Conservation (phyloP, 805 yeast species). For the Schizosaccharomyces octosporus region DNA sequence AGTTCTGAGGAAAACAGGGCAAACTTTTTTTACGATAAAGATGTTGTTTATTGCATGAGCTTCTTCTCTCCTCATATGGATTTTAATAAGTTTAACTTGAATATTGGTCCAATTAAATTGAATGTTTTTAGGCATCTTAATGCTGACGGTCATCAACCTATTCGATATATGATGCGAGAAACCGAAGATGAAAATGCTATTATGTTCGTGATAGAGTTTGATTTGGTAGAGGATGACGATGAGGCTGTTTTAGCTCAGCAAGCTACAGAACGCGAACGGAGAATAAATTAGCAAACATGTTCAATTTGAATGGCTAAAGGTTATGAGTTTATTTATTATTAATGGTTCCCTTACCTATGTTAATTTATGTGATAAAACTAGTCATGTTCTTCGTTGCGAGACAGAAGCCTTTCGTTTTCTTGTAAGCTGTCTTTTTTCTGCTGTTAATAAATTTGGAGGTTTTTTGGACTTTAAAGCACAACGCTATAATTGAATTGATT, state of each 20-base stretch:
- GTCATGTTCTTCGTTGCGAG: no score
- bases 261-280: background rate
- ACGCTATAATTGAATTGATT: no score
- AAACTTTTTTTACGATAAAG: background rate
- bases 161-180: slow-evolving; percentile 1
- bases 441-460: no score
- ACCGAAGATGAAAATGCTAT: background rate
- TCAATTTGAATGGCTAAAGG: background rate
- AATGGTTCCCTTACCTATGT: no score
- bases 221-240: slow-evolving; percentile 1
- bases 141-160: background rate
- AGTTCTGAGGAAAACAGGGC: background rate
- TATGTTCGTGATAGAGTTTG: slow-evolving; percentile 1
- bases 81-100: slow-evolving; percentile 1
- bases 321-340: no score
- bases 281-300: background rate
- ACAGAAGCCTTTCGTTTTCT: no score
- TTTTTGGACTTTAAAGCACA: no score
- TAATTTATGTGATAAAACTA: no score
- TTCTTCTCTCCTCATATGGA: slow-evolving; percentile 3
- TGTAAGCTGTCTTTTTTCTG: no score
- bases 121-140: background rate
- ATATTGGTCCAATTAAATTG: background rate
- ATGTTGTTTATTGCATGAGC: slow-evolving; percentile 3
- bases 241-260: background rate